Conservation (phyloP, 805 yeast genomes). For the Ogataea allantospora region DNA sequence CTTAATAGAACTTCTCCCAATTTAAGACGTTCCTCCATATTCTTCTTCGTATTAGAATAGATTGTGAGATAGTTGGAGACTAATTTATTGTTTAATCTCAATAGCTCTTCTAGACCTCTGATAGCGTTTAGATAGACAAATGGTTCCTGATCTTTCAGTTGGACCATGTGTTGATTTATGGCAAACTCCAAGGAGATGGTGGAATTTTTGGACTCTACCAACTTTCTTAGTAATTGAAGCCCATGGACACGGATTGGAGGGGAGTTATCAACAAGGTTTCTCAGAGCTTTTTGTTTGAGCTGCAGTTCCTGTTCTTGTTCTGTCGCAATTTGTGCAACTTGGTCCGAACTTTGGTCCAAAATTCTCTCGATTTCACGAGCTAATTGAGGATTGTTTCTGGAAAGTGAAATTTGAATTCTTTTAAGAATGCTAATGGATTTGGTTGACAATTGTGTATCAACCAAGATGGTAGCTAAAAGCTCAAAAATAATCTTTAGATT, state of each 20-base stretch:
- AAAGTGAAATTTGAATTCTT: slow-evolving; percentile 16
- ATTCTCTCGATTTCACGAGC: slow-evolving; percentile 1
- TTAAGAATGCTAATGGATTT: slow-evolving; percentile 10
- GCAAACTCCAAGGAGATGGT: slow-evolving; percentile 51
- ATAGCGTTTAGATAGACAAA: slow-evolving; percentile 82
- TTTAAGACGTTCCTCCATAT: slow-evolving; percentile 66
- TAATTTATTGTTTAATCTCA: slow-evolving; percentile 38
- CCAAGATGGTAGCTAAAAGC: slow-evolving; percentile 37
- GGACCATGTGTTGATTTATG: slow-evolving; percentile 57
- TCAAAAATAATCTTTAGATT: slow-evolving; percentile 37
- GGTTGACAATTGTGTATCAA: slow-evolving; percentile 5
- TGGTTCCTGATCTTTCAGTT: slow-evolving; percentile 78
- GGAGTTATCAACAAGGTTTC: slow-evolving; percentile 69
- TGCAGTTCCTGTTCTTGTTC: too few species aligned
- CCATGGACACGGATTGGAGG: slow-evolving; percentile 91
- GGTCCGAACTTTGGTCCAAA: slow-evolving; percentile 1
- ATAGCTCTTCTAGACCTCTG: slow-evolving; percentile 65
- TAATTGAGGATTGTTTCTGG: slow-evolving; percentile 1
- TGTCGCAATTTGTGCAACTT: slow-evolving; percentile 2
- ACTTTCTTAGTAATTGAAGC: slow-evolving; percentile 55
- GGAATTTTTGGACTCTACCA: slow-evolving; percentile 46
- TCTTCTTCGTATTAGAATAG: slow-evolving; percentile 12
- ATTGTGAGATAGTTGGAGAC: slow-evolving; percentile 16
- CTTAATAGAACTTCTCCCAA: slow-evolving; percentile 79
- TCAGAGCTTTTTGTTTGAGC: slow-evolving; percentile 59